phyloP scores from a whole-genome alignment of 2,329 filamentous ascomycete species.

The Boeremia exigua region DNA sequence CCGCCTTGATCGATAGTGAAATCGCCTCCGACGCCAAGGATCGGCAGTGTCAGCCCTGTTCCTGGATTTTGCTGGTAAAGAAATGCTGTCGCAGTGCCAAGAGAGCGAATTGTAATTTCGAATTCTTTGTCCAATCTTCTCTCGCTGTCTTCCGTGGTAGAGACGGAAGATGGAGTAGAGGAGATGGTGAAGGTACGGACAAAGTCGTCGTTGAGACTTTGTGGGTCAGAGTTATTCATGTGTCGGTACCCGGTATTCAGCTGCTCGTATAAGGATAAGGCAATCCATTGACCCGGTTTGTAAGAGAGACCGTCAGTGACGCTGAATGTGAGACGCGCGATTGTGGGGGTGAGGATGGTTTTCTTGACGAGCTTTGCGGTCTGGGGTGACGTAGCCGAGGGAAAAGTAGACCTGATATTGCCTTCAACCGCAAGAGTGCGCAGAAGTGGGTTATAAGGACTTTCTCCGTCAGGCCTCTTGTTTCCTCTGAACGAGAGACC shows the following conservation, averaged over 20 bases:
- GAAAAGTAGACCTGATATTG: conserved; percentile 33
- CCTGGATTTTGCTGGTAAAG: too few relatives aligned
- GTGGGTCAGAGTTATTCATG: conserved; percentile 82
- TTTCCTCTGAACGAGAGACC: conserved; percentile 73
- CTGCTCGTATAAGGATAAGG: conserved; percentile 72
- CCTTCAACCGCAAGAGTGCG: conserved; percentile 69
- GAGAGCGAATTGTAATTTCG: conserved; percentile 73
- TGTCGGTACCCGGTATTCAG: conserved; percentile 78
- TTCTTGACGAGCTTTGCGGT: conserved; percentile 65
- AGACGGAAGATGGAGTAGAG: conserved; percentile 60
- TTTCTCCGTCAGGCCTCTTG: conserved; percentile 63
- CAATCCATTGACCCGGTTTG: conserved; percentile 77
- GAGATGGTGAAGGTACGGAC: conserved; percentile 84
- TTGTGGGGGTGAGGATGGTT: conserved; percentile 67
- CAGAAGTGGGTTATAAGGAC: conserved; percentile 80
- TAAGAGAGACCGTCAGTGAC: conserved; percentile 57
- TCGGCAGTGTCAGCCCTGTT: too few relatives aligned
- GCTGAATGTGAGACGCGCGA: conserved; percentile 69
- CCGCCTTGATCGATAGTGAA: background rate
- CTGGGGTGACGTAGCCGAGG: conserved; percentile 18
- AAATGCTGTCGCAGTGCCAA: conserved; percentile 76
- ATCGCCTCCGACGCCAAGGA: too few relatives aligned
- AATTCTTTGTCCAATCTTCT: too few relatives aligned
- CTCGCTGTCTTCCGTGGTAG: too few relatives aligned
- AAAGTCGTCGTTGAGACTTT: conserved; percentile 82